A percentile compares a stretch with the other conserved stretches of the same genome.
Evolutionary conservation across 2,329 filamentous ascomycete genomes (phyloP).

Genomic region (Sarocladium oryzae): DNA sequence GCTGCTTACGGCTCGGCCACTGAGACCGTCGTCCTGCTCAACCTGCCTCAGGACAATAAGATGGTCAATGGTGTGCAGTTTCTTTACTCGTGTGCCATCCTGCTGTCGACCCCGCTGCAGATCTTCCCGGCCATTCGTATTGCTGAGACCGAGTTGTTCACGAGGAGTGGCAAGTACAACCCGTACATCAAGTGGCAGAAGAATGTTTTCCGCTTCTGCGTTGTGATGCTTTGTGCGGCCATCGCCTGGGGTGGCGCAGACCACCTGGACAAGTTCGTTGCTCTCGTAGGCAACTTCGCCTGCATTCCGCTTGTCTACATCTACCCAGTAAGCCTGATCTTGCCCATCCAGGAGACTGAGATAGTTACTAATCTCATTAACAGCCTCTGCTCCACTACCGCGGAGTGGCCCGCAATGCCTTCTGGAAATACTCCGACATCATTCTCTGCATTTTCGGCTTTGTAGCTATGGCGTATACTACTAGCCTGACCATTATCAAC

Average conservation of each 20-base stretch:
- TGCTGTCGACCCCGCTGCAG: conserved; percentile 89
- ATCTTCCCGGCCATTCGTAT: conserved; percentile 98
- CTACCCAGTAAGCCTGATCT: conserved; percentile 69
- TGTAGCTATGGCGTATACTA: conserved; percentile 88
- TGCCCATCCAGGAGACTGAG: background rate
- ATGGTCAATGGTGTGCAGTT: conserved; percentile 95
- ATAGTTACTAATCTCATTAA: conserved; percentile 23
- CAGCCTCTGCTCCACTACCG: conserved; percentile 87
- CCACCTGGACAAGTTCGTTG: conserved; percentile 95
- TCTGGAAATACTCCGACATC: conserved; percentile 68
- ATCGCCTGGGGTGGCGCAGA: conserved; percentile 91
- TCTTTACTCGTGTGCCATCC: conserved; percentile 94
- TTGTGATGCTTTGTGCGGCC: conserved; percentile 77
- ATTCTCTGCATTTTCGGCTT: conserved; percentile 74
- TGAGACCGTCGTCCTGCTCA: conserved; percentile 92
- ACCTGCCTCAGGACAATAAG: conserved; percentile 91
- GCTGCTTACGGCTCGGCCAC: conserved; percentile 93
- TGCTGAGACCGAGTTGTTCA: conserved; percentile 90
- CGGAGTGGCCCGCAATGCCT: conserved; percentile 63
- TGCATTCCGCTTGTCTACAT: conserved; percentile 97
- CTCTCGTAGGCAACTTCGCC: conserved; percentile 92
- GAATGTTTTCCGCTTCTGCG: conserved; percentile 90
- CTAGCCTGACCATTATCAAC: conserved; percentile 74
- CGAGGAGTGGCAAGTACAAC: conserved; percentile 92
- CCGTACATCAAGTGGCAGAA: conserved; percentile 99